phyloP scores from a whole-genome alignment of 2,329 filamentous ascomycete species.

The Pseudocercospora musae region DNA sequence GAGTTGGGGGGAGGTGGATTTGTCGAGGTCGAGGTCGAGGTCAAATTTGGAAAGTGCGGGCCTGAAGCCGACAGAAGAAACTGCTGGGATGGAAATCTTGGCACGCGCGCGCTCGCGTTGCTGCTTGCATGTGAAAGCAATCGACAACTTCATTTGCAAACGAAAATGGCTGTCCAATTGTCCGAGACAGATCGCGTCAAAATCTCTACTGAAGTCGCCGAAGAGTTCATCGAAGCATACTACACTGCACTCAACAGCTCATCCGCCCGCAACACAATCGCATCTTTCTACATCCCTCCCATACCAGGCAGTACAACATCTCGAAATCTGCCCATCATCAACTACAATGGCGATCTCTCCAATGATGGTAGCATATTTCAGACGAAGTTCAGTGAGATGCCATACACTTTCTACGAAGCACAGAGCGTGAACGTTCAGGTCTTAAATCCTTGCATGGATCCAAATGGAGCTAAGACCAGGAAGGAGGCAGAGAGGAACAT shows the following conservation, averaged over 20 bases:
- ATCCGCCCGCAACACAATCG: conserved; percentile 51
- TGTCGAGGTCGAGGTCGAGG: conserved; percentile 11
- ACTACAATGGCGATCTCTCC: conserved; percentile 72
- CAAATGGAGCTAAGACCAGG: conserved; percentile 29
- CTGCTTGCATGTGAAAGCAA: background rate
- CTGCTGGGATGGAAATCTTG: conserved; percentile 11
- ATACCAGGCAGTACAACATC: conserved; percentile 49
- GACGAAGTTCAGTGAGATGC: conserved; percentile 61
- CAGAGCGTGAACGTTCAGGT: conserved; percentile 75
- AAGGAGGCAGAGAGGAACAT: conserved; percentile 56
- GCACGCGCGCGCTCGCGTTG: background rate
- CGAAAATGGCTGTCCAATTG: conserved; percentile 25
- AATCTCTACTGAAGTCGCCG: conserved; percentile 56
- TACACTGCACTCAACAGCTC: conserved; percentile 67
- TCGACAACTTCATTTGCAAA: background rate
- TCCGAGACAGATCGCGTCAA: conserved; percentile 31
- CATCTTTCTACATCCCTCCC: conserved; percentile 67
- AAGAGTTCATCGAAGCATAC: conserved; percentile 68
- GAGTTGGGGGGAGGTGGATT: conserved; percentile 3
- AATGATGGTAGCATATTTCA: conserved; percentile 63
- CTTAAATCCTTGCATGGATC: conserved; percentile 57
- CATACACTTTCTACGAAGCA: conserved; percentile 64
- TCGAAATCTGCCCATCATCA: conserved; percentile 61
- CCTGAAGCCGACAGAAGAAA: background rate
- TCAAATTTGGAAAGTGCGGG: conserved; percentile 15